A percentile compares a stretch with the other conserved stretches of the same genome.
Evolutionary conservation across 352 stramenopile species (phyloP).

Genomic region (Halophytophthora polymorphica): DNA sequence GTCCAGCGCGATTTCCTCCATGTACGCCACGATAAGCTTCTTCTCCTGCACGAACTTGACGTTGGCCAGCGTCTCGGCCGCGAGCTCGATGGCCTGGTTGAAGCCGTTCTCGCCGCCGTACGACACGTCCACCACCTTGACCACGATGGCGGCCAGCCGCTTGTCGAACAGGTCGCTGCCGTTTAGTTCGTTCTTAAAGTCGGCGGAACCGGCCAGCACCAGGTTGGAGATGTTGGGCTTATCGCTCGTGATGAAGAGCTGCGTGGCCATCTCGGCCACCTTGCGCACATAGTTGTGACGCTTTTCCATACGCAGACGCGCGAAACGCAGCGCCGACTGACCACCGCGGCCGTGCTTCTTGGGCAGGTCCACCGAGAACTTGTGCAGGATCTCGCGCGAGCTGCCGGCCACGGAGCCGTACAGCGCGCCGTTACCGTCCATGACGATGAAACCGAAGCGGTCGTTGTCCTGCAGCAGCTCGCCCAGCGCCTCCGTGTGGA

Average conservation of each 20-base stretch:
- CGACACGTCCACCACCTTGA: constrained; percentile 99
- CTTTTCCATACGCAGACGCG: constrained; percentile 98
- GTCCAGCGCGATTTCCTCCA: constrained; percentile 99
- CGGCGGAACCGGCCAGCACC: constrained; percentile 97
- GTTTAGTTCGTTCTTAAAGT: constrained; percentile 99
- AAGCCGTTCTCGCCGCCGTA: constrained; percentile 99
- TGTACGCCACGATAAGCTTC: constrained; percentile 98
- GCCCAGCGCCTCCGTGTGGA: constrained; percentile 98
- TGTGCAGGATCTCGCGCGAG: constrained; percentile 92
- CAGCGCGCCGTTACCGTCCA: constrained; percentile 99
- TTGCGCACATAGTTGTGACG: constrained; percentile 99
- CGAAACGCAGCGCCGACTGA: constrained; percentile 99
- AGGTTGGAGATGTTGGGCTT: constrained; percentile 97
- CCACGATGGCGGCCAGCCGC: constrained; percentile 92
- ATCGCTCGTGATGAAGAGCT: constrained; percentile 99
- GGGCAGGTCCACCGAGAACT: constrained; percentile 97
- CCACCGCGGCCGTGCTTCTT: constrained; percentile 99
- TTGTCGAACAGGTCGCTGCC: constrained; percentile 97
- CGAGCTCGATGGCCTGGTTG: constrained; percentile 99
- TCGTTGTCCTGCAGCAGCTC: constrained; percentile 99
- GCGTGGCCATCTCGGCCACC: constrained; percentile 96
- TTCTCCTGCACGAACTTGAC: constrained; percentile 99
- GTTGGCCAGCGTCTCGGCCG: constrained; percentile 95
- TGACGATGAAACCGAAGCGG: constrained; percentile 99
- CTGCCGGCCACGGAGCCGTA: constrained; percentile 97